A percentile compares a stretch with the other conserved stretches of the same genome.
These are phyloP conservation scores for Yamadazyma diddensiae DNA, from an alignment of 1,139 yeast genomes.

Conservation along the genomic window DNA sequence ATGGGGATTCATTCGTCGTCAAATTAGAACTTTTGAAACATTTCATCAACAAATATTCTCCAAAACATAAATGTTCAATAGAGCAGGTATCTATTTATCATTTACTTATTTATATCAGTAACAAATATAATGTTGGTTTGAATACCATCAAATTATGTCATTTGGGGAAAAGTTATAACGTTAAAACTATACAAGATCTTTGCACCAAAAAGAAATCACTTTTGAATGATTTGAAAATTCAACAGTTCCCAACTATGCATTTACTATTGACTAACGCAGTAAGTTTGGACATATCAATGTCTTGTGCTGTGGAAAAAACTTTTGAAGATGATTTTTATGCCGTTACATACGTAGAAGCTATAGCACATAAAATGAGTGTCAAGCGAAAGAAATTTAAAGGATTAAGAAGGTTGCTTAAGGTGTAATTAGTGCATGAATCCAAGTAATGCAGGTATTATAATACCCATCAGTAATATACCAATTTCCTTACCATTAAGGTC, in stretches of 20 bases:
- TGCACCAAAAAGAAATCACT: background rate
- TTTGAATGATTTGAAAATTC: slow-evolving; percentile 10
- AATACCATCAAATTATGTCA: slow-evolving; percentile 18
- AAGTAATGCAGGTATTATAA: slow-evolving; percentile 13
- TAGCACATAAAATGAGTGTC: no score
- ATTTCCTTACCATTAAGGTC: slow-evolving; percentile 5
- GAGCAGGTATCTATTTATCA: slow-evolving; percentile 18
- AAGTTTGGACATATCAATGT: no score
- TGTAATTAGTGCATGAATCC: slow-evolving; percentile 11
- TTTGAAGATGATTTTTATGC: slow-evolving; percentile 7
- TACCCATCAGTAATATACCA: slow-evolving; percentile 8
- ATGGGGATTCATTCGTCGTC: slow-evolving; percentile 3
- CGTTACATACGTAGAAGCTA: slow-evolving; percentile 15
- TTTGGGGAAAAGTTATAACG: slow-evolving; percentile 17
- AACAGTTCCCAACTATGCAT: slow-evolving; percentile 15
- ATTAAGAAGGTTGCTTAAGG: background rate
- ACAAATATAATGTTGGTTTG: slow-evolving; percentile 9
- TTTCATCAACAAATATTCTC: slow-evolving; percentile 4
- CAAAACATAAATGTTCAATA: slow-evolving; percentile 1
- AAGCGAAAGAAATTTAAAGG: slow-evolving; percentile 4
- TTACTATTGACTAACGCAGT: no score
- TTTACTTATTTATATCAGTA: slow-evolving; percentile 18
- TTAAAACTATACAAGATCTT: slow-evolving; percentile 13
- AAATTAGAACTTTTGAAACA: slow-evolving; percentile 3
- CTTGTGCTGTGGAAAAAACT: slow-evolving; percentile 3